Base-by-base conservation (phyloP, 1,284 basidiomycete species). In the Ceratobasidium papillatum region DNA sequence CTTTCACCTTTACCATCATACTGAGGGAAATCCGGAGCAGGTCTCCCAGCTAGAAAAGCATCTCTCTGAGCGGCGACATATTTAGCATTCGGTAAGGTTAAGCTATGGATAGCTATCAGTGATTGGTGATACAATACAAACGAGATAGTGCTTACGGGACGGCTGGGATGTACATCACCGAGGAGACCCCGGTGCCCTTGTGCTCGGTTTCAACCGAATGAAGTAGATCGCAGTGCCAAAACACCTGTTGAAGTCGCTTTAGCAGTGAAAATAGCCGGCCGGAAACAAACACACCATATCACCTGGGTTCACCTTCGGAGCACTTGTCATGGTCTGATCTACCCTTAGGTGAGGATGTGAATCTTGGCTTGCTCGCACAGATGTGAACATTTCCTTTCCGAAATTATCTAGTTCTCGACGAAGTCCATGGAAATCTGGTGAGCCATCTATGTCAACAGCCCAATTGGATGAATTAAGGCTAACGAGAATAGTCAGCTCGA, bases 111-210 rank as follows among this genome's bases (percentile, higher is more conserved):
- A 32, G 56, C 12, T 43, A 72, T 49, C 41, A 64, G 43, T 11
- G 30, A 34, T n/a, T 38, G 32, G 27, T 14, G 3, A 45, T 34
- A 47, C 25, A 59, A 47, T 52, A 41, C 56, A 14, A 22, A 25
- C 34, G 25, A 5, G 36, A 36, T 30, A 8, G 9, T 25, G 56
- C 56, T 59, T 59, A 72, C 0, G 94, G 93, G 2, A 93, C 89
- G 0, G 94, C 88, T 2, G 91, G 90, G 77, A 95, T 95, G 81
- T 95, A 96, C 86, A 95, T 89, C 32, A 91, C 93, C 76, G 90
- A 89, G 8, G 93, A 94, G 77, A 94, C 92, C 22, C 83, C 85
- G 0, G 80, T 81, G 1, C 94, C 94, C 0, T 82, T 84, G 80
- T 96, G 94, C 58, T 88, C 84, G 49, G 81, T 77, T 81, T 96